Evolutionary conservation across 176 grass and related monocot genomes (phyloP), one percentile per base, ranked within the genome.

Genomic region (Hsuehochloa calcarea): DNA sequence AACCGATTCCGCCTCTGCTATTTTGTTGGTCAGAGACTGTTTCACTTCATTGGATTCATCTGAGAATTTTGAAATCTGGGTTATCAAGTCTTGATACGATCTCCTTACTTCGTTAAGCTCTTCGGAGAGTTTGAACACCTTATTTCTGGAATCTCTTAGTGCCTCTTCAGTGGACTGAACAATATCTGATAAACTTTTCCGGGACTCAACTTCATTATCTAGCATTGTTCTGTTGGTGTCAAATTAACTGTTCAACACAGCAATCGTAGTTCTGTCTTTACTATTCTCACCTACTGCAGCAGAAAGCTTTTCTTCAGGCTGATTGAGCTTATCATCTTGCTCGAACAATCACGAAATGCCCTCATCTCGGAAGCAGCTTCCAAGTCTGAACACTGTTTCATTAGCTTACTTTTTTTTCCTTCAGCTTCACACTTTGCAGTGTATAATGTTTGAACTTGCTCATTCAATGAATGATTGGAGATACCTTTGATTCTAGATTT

Each of bases 281-380:
- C 22, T 88, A 61, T 70, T 64, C 70, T 94, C 90, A 75, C 20
- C 86, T 82, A 94, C 79, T 71, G 86, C 90, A 86, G 85, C 29
- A 69, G 88, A 87, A 74, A 99, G 93, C 51, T 92, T 89, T 86
- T 92, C 88, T 91, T 92, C 86, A 67, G 96, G 78, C 77, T 87
- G 45, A 84, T 92, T 77, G 29, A 94, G 86, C 35, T 85, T 67
- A 63, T 56, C 65, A 92, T 92, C 91, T 88, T 94, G 96, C 82
- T 92, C 78, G 8, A 65, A 77, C 78, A 99, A 90, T 92, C 88
- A 0, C 5, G 45, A 66, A 80, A 89, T 82, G 86, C 91, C 73
- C 84, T 89, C 92, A 62, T 76, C 54, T 96, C 79, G 73, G 90
- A 96, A 84, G 88, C 63, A 47, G 88, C 82, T 83, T 89, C 87